These are phyloP conservation scores for Casuarina cunninghamiana DNA, from an alignment of 306 rosid genomes.

Conservation along the genomic window DNA sequence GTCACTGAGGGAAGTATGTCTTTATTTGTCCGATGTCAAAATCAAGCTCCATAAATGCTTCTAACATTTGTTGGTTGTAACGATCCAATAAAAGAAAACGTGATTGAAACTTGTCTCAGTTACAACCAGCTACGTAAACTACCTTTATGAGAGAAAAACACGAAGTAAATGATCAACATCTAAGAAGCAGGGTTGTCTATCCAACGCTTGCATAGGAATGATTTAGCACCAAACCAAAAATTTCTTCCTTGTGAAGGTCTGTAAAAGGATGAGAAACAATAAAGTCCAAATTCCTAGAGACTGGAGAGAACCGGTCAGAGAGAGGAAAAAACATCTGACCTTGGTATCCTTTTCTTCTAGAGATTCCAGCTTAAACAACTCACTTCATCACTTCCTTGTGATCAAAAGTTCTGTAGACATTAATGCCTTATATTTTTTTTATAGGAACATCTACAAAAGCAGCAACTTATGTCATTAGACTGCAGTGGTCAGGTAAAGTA, in stretches of 20 bases:
- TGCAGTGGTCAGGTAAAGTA: slow-evolving; percentile 75
- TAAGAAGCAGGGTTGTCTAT: background rate
- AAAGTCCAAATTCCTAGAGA: background rate
- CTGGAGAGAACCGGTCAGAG: background rate
- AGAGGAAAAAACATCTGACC: background rate
- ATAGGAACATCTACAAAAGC: slow-evolving; percentile 74
- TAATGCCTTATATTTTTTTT: background rate
- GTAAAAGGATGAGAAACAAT: background rate
- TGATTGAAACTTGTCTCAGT: background rate
- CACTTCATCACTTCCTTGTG: background rate
- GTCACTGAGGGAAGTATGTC: background rate
- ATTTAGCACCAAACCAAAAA: background rate
- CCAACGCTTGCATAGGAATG: background rate
- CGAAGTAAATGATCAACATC: background rate
- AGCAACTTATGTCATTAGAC: slow-evolving; percentile 66
- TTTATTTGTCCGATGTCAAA: background rate
- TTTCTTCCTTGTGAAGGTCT: background rate
- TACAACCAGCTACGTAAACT: background rate
- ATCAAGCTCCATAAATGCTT: background rate
- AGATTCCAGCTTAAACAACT: background rate
- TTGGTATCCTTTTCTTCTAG: background rate
- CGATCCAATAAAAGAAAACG: background rate
- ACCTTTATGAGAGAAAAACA: background rate
- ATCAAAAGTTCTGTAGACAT: background rate
- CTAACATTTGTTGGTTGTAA: background rate